phyloP scores from a whole-genome alignment of 1,139 yeast genomes.

The Casaregolazyma lundiana region DNA sequence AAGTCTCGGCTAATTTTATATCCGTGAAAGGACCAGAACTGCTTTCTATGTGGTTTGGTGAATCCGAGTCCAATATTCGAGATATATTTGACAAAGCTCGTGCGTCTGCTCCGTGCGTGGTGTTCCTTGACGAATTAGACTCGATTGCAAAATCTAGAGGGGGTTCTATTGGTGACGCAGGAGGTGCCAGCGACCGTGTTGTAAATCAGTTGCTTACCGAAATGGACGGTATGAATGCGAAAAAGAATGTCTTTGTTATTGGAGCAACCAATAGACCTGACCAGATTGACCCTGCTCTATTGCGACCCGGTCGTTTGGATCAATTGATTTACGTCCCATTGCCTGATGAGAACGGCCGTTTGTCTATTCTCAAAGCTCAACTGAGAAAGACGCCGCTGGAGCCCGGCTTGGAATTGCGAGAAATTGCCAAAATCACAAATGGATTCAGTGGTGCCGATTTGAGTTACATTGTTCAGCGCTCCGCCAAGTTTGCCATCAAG shows the following conservation, averaged over 20 bases:
- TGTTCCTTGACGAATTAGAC: slow-evolving; percentile 94
- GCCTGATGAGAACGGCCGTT: slow-evolving; percentile 92
- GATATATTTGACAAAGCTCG: slow-evolving; percentile 97
- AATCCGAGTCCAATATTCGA: slow-evolving; percentile 93
- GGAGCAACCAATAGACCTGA: slow-evolving; percentile 99
- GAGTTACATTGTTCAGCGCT: slow-evolving; percentile 93
- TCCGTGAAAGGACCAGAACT: slow-evolving; percentile 97
- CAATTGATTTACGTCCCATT: slow-evolving; percentile 97
- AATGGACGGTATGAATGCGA: slow-evolving; percentile 99
- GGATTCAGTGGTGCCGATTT: slow-evolving; percentile 99
- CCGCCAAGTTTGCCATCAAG: slow-evolving; percentile 97
- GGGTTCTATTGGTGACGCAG: slow-evolving; percentile 84
- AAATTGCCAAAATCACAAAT: slow-evolving; percentile 87
- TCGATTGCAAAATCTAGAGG: slow-evolving; percentile 98
- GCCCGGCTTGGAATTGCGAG: slow-evolving; percentile 85
- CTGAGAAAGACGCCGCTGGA: slow-evolving; percentile 97
- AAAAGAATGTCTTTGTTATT: slow-evolving; percentile 95
- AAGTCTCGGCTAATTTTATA: slow-evolving; percentile 93
- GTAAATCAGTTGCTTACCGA: slow-evolving; percentile 97
- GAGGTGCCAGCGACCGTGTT: slow-evolving; percentile 94
- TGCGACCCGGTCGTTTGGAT: slow-evolving; percentile 99
- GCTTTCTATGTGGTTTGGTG: slow-evolving; percentile 99
- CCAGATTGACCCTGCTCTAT: slow-evolving; percentile 96
- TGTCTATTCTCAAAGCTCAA: slow-evolving; percentile 91
- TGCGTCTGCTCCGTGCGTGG: slow-evolving; percentile 98